Conservation (phyloP, 78 protist genomes). For the Anaeramoeba flamelloides region DNA sequence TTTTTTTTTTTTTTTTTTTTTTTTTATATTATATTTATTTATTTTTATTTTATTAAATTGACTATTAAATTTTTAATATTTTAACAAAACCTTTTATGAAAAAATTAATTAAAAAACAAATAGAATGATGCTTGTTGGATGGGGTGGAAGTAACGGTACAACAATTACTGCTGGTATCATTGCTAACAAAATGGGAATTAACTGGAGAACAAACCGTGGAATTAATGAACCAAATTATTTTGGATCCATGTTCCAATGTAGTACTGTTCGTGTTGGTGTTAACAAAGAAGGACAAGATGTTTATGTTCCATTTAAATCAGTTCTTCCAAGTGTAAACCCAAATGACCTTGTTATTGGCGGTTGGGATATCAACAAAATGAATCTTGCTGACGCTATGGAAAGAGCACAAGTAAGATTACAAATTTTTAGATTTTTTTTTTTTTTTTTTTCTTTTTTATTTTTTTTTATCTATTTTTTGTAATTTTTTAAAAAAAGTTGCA, state of each 20-base stretch:
- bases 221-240: conserved; percentile 73
- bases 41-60: neutral
- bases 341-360: conserved; percentile 90
- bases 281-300: conserved; percentile 32
- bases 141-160: conserved; percentile 98
- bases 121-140: conserved; percentile 83
- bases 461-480: too few relatives aligned
- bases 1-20: neutral
- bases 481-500: too few relatives aligned
- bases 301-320: conserved; percentile 47
- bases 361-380: conserved; percentile 84
- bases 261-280: conserved; percentile 63
- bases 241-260: conserved; percentile 81
- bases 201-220: conserved; percentile 74
- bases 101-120: neutral
- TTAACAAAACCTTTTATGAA: neutral
- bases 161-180: conserved; percentile 74
- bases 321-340: conserved; percentile 96
- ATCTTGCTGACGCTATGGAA: conserved; percentile 81
- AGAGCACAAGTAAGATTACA: conserved; percentile 80
- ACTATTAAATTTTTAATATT: neutral
- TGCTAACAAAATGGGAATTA: conserved; percentile 72
- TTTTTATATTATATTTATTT: neutral
- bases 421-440: neutral
- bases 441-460: neutral